phyloP scores from a whole-genome alignment of 495 filamentous ascomycete species.

The Aspergillus sclerotiicarbonarius region DNA sequence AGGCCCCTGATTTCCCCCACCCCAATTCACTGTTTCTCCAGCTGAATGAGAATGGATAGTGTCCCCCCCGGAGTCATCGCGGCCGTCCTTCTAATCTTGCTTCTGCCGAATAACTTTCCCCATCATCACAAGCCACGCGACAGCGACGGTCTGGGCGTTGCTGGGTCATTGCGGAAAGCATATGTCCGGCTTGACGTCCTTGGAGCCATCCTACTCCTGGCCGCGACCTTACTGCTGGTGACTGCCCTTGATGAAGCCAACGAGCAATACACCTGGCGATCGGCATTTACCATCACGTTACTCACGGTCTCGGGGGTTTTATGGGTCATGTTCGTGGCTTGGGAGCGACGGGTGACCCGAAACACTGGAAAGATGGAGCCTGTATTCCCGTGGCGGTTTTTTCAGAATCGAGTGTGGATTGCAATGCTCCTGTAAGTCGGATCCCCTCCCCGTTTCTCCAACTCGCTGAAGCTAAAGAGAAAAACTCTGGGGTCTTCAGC shows the following conservation, averaged over 20 bases:
- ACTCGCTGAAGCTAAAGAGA: too few relatives aligned
- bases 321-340: conserved; percentile 16
- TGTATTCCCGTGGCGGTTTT: conserved; percentile 26
- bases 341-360: conserved; percentile 9
- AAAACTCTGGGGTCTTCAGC: too few relatives aligned
- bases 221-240: conserved; percentile 36
- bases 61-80: conserved; percentile 12
- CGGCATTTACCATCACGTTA: conserved; percentile 38
- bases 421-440: neutral
- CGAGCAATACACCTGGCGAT: conserved; percentile 36
- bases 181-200: neutral
- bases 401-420: conserved; percentile 19
- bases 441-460: too few relatives aligned
- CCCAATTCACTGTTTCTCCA: too few relatives aligned
- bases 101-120: neutral
- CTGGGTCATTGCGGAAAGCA: neutral
- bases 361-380: conserved; percentile 4
- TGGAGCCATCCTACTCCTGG: conserved; percentile 5
- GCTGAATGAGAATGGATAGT: too few relatives aligned
- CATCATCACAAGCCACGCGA: neutral
- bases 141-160: neutral
- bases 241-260: conserved; percentile 55
- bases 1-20: too few relatives aligned
- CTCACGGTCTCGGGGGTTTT: conserved; percentile 26
- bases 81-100: neutral